phyloP scores from a whole-genome alignment of 2,329 filamentous ascomycete species.

The Aspergillus sp. region DNA sequence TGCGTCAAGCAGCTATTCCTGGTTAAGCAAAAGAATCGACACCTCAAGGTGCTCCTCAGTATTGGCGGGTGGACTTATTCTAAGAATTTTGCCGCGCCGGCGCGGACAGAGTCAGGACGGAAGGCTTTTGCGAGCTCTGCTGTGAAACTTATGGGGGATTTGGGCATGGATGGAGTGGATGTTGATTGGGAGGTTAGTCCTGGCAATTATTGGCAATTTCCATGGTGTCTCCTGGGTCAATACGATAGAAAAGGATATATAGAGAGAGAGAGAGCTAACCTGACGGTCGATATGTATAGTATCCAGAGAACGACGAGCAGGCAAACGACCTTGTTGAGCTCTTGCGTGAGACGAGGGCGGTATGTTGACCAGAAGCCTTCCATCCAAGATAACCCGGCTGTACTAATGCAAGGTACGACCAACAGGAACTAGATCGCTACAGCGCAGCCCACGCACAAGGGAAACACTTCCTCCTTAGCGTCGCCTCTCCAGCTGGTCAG shows the following conservation, averaged over 20 bases:
- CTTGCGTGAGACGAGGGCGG: slow-evolving; percentile 31
- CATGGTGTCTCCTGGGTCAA: background rate
- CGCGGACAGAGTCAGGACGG: slow-evolving; percentile 59
- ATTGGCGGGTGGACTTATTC: slow-evolving; percentile 82
- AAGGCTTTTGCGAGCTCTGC: slow-evolving; percentile 66
- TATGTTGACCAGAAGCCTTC: slow-evolving; percentile 14
- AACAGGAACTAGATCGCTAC: slow-evolving; percentile 44
- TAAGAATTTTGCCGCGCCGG: slow-evolving; percentile 70
- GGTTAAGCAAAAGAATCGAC: slow-evolving; percentile 72
- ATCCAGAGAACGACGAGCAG: slow-evolving; percentile 33
- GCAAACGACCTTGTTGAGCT: slow-evolving; percentile 38
- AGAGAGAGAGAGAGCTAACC: background rate
- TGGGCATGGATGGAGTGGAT: slow-evolving; percentile 63
- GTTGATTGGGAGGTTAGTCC: slow-evolving; percentile 42
- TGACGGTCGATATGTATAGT: slow-evolving; percentile 19
- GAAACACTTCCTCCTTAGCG: slow-evolving; percentile 47
- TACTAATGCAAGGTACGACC: background rate
- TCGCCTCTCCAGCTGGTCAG: slow-evolving; percentile 47
- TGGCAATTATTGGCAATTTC: background rate
- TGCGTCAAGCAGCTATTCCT: slow-evolving; percentile 74
- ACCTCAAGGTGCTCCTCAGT: slow-evolving; percentile 76
- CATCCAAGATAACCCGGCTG: background rate
- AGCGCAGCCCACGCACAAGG: slow-evolving; percentile 37
- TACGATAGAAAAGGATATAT: no score
- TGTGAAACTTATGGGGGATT: slow-evolving; percentile 71